Evolutionary conservation across 2,329 filamentous ascomycete species (phyloP), one percentile per base, ranked within the genome.

Genomic region (Botryosphaeria dothidea): DNA sequence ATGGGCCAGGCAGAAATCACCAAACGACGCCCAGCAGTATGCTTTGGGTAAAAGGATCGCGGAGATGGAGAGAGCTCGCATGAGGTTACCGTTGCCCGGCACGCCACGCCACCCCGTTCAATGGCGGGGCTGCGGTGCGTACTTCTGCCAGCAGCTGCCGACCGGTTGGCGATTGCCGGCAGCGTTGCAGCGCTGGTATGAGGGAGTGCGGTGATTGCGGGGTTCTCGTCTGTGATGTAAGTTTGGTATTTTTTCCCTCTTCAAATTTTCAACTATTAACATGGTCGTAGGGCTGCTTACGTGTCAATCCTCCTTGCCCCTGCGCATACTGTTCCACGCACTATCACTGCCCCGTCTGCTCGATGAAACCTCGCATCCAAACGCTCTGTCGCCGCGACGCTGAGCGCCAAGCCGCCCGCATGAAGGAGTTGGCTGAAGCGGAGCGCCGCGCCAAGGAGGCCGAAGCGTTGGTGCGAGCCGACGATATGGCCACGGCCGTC

Each of bases 61-160:
- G n/a, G 56, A 60, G 29, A 15, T 60, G 48, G 61, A 64, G 29
- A 45, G 62, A 7, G 54, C 43, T 3, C 63, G 64, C 52, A 60
- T 62, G 25, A 62, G 46, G 15, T 70, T 75, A 21, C 76, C 78
- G 21, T 68, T 79, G 6, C 78, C 78, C 7, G 77, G 77, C 61
- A 73, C 76, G 58, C 74, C 76, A 31, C 70, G 74, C 3, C 78
- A 80, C 68, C 78, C 78, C 11, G 78, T 80, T 3, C 78, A 80
- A 58, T 80, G 78, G 78, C 72, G 78, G 68, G 78, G 78, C 17
- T 80, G 78, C 62, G 78, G 78, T 2, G 73, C 76, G 2, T 80
- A 79, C 67, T 80, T 79, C 64, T 80, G 78, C 66, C 77, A 77
- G 56, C 74, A 73, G 63, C 71, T 74, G 11, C 68, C n/a, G 77